Evolutionary conservation across 495 filamentous ascomycete genomes (phyloP).

Genomic region (Penicillium longicatenatum): DNA sequence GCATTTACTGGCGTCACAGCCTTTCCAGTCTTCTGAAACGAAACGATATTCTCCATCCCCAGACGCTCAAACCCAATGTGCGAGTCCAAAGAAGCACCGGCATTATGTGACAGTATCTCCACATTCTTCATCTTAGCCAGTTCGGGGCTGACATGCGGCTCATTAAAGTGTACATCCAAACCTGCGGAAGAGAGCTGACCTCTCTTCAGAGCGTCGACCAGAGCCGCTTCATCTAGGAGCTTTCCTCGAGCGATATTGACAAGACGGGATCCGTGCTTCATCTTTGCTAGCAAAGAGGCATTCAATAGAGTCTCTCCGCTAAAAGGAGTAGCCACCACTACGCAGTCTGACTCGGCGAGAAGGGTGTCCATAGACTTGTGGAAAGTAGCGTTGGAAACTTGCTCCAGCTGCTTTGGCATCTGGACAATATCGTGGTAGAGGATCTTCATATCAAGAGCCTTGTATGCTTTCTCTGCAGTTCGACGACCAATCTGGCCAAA

Average conservation of each 20-base stretch:
- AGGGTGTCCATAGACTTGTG: conserved; percentile 54
- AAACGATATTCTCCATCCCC: conserved; percentile 71
- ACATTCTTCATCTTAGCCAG: conserved; percentile 56
- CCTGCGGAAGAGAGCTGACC: conserved; percentile 57
- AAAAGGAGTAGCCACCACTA: conserved; percentile 68
- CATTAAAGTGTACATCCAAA: conserved; percentile 68
- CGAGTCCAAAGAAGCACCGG: conserved; percentile 70
- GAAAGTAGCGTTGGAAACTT: conserved; percentile 46
- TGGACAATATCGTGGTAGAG: conserved; percentile 66
- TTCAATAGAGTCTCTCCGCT: conserved; percentile 59
- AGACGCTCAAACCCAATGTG: conserved; percentile 72
- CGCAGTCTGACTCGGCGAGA: conserved; percentile 60
- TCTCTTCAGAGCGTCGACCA: conserved; percentile 62
- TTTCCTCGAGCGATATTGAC: conserved; percentile 74
- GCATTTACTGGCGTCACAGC: conserved; percentile 68
- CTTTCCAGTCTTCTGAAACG: conserved; percentile 53
- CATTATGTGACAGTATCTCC: conserved; percentile 69
- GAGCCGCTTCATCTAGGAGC: conserved; percentile 69
- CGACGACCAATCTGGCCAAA: conserved; percentile 69
- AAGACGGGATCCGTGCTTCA: conserved; percentile 61
- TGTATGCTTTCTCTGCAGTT: conserved; percentile 62
- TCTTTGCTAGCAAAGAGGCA: conserved; percentile 45
- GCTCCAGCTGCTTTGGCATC: conserved; percentile 44
- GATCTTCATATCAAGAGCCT: conserved; percentile 67
- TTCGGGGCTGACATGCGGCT: conserved; percentile 47